phyloP scores from a whole-genome alignment of 257 asterid genomes.

The Solanum bulbocastanum region DNA sequence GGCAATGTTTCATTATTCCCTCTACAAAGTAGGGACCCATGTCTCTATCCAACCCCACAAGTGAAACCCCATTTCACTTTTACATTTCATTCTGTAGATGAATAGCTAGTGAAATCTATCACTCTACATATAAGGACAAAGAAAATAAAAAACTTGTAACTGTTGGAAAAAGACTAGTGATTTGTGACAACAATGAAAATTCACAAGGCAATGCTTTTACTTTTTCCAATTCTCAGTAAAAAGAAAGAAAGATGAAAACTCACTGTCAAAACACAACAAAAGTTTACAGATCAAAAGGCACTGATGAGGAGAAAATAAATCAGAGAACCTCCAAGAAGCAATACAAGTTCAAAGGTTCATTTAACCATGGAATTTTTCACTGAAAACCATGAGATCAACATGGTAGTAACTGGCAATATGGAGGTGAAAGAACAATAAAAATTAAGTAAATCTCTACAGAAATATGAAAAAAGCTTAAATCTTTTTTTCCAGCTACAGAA shows the following conservation, averaged over 20 bases:
- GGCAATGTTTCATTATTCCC: not conserved
- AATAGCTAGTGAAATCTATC: slow-evolving; percentile 27
- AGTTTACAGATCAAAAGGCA: not conserved
- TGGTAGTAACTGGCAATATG: not conserved
- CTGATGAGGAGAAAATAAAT: not conserved
- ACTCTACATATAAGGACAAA: slow-evolving; percentile 26
- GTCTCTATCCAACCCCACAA: slow-evolving; percentile 39
- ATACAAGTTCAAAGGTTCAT: not conserved
- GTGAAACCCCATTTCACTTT: slow-evolving; percentile 9
- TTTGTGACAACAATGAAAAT: slow-evolving; percentile 15
- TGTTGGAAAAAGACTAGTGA: slow-evolving; percentile 29
- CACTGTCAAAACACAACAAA: slow-evolving; percentile 1
- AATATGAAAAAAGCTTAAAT: not conserved
- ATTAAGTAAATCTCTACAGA: not conserved
- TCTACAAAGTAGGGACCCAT: slow-evolving; percentile 9
- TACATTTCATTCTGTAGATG: slow-evolving; percentile 3
- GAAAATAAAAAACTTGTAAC: slow-evolving; percentile 9
- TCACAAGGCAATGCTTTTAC: not conserved
- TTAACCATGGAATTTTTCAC: not conserved
- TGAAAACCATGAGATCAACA: not conserved
- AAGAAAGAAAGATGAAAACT: not conserved
- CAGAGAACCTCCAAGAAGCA: not conserved
- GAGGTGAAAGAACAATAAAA: not conserved
- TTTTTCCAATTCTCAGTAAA: slow-evolving; percentile 4
- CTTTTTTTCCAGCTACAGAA: not conserved